A percentile compares a stretch with the other conserved stretches of the same genome.
These are phyloP conservation scores for Colletotrichum trifolii DNA, from an alignment of 2,329 filamentous ascomycete species.

Conservation along the genomic window DNA sequence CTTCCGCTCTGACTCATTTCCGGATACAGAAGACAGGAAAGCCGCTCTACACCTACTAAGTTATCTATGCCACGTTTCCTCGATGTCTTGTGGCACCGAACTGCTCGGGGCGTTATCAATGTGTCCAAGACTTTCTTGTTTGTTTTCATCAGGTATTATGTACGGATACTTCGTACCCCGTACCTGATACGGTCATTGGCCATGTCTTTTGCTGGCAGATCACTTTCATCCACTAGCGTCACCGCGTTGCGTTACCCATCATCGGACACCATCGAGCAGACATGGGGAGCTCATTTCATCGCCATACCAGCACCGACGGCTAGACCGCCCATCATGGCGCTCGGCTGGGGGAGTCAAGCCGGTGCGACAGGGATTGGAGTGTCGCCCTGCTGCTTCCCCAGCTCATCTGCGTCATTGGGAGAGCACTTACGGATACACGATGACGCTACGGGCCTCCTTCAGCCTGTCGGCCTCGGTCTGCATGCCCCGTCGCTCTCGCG, in stretches of 20 bases:
- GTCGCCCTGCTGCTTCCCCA: constrained; percentile 2
- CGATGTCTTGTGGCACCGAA: constrained; percentile 10
- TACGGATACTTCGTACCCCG: too few relatives aligned
- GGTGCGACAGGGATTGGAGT: constrained; percentile 8
- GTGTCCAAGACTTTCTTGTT: constrained; percentile 9
- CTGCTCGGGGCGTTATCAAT: constrained; percentile 12
- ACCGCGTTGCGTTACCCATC: constrained; percentile 8
- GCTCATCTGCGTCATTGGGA: constrained; percentile 10
- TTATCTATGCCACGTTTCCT: constrained; percentile 8
- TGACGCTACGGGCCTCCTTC: constrained; percentile 10
- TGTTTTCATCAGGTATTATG: too few relatives aligned
- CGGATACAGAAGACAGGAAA: neutral
- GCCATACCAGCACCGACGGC: constrained; percentile 23
- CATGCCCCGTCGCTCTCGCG: constrained; percentile 5
- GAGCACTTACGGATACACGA: constrained; percentile 1
- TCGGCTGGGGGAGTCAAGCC: constrained; percentile 1
- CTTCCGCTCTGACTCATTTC: constrained; percentile 8
- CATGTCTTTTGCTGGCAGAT: neutral
- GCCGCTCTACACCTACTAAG: neutral
- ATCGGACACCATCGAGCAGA: constrained; percentile 4
- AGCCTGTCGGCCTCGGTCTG: constrained; percentile 22
- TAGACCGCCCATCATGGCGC: constrained; percentile 8
- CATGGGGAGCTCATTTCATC: constrained; percentile 26
- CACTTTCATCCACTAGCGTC: constrained; percentile 22
- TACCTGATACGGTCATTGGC: neutral